phyloP scores from a whole-genome alignment of 139 green algal genomes.

The Parachlorella kessleri region DNA sequence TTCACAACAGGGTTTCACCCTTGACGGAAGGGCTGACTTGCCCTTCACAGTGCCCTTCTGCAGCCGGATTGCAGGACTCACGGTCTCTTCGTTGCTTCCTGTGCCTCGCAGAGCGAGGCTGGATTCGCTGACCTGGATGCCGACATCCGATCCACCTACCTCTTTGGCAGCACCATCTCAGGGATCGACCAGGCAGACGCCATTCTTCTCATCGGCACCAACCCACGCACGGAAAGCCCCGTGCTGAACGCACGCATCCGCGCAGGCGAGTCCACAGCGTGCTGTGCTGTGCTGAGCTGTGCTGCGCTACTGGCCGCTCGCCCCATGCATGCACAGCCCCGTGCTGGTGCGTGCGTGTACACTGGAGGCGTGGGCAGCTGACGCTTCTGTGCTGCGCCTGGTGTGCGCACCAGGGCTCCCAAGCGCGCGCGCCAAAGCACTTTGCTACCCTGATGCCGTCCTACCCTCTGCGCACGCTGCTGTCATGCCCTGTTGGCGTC shows the following conservation, averaged over 20 bases:
- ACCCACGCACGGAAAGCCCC: conserved; percentile 91
- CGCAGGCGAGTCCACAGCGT: conserved; percentile 58
- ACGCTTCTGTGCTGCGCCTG: no score
- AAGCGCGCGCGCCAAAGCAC: no score
- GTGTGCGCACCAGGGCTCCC: no score
- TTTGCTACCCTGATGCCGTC: no score
- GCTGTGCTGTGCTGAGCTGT: no score
- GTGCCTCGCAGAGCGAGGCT: conserved; percentile 28
- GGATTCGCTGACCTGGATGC: conserved; percentile 65
- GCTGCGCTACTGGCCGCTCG: no score
- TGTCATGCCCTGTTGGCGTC: no score
- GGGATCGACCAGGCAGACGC: conserved; percentile 92
- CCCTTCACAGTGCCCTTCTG: neutral
- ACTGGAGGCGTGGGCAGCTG: no score
- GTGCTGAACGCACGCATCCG: conserved; percentile 95
- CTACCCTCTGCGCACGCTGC: no score
- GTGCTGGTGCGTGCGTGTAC: no score
- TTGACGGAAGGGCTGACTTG: neutral
- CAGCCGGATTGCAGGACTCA: neutral
- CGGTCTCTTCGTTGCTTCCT: neutral
- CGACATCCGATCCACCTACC: conserved; percentile 89
- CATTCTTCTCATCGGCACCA: conserved; percentile 91
- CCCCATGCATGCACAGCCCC: no score
- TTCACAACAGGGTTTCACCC: no score
- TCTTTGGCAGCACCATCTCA: conserved; percentile 87